Evolutionary conservation across 83 land plant species (phyloP).

Genomic region (Thuja plicata): DNA sequence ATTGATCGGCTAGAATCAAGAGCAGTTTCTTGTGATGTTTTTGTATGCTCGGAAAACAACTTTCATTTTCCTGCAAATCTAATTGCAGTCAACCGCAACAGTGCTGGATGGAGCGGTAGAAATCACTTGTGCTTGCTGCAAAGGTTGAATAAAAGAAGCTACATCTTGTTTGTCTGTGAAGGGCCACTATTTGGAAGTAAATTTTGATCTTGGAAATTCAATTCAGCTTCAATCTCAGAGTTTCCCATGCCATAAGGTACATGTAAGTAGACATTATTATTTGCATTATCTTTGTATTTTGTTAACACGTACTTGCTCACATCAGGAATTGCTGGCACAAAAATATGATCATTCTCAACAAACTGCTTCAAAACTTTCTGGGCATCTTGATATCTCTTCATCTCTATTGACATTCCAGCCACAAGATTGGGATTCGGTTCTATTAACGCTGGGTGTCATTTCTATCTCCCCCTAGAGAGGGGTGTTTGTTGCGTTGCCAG

Average conservation of each 20-base stretch:
- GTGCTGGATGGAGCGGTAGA: not conserved
- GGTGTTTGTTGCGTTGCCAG: too few species aligned
- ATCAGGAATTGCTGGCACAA: slow-evolving; percentile 74
- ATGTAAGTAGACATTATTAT: slow-evolving; percentile 45
- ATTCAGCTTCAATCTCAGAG: slow-evolving; percentile 55
- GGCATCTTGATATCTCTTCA: slow-evolving; percentile 88
- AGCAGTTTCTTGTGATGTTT: not conserved
- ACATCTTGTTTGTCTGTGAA: not conserved
- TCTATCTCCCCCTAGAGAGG: too few species aligned
- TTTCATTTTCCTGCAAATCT: not conserved
- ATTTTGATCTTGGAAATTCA: slow-evolving; percentile 22
- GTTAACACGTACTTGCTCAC: slow-evolving; percentile 72
- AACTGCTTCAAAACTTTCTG: slow-evolving; percentile 73
- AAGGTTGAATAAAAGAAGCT: slow-evolving; percentile 10
- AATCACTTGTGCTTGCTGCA: not conserved
- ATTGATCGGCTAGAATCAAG: not conserved
- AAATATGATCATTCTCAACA: slow-evolving; percentile 78
- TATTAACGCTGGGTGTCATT: too few species aligned
- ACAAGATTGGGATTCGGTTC: slow-evolving; percentile 66
- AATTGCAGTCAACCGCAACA: not conserved
- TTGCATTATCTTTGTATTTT: slow-evolving; percentile 32
- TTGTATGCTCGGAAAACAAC: not conserved
- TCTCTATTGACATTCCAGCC: slow-evolving; percentile 63
- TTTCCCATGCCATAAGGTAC: slow-evolving; percentile 52
- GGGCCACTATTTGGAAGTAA: not conserved